phyloP scores from a whole-genome alignment of 768 basidiomycete species.

The Calvatia gigantea region DNA sequence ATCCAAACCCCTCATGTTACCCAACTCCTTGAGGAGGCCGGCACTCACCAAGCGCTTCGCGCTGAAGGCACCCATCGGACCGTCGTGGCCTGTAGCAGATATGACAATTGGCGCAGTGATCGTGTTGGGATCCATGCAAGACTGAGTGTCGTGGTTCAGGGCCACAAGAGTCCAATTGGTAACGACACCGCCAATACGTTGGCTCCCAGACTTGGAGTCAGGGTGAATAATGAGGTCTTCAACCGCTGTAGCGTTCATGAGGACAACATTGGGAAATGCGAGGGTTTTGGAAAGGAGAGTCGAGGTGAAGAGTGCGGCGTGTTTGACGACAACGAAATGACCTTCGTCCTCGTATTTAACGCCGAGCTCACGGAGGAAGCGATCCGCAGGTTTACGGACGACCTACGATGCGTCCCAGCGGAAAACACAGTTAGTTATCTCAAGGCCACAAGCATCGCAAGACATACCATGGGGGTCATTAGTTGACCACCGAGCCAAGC shows the following conservation, averaged over 20 bases:
- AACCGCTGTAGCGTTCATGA: slow-evolving; percentile 80
- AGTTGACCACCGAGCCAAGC: slow-evolving; percentile 79
- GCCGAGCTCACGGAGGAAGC: slow-evolving; percentile 65
- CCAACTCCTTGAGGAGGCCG: slow-evolving; percentile 69
- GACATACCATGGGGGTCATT: slow-evolving; percentile 71
- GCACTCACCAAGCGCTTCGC: slow-evolving; percentile 76
- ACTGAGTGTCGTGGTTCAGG: slow-evolving; percentile 70
- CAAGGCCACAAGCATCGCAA: not conserved
- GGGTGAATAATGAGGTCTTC: slow-evolving; percentile 73
- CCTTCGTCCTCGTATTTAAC: slow-evolving; percentile 80
- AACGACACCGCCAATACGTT: slow-evolving; percentile 49
- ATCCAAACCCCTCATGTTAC: slow-evolving; percentile 77
- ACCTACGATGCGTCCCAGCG: slow-evolving; percentile 40
- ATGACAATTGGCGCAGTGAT: slow-evolving; percentile 77
- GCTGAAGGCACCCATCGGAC: slow-evolving; percentile 78
- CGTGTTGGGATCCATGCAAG: slow-evolving; percentile 76
- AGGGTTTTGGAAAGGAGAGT: slow-evolving; percentile 71
- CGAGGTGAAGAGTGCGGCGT: slow-evolving; percentile 78
- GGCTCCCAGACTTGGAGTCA: slow-evolving; percentile 40
- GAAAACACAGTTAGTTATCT: not conserved
- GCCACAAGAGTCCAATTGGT: slow-evolving; percentile 53
- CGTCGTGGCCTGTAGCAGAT: slow-evolving; percentile 74
- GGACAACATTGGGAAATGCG: slow-evolving; percentile 63
- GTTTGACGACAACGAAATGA: slow-evolving; percentile 74
- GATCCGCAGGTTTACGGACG: slow-evolving; percentile 73